Base-by-base conservation (phyloP, 257 asterid species). In the Solanum clarkiae region DNA sequence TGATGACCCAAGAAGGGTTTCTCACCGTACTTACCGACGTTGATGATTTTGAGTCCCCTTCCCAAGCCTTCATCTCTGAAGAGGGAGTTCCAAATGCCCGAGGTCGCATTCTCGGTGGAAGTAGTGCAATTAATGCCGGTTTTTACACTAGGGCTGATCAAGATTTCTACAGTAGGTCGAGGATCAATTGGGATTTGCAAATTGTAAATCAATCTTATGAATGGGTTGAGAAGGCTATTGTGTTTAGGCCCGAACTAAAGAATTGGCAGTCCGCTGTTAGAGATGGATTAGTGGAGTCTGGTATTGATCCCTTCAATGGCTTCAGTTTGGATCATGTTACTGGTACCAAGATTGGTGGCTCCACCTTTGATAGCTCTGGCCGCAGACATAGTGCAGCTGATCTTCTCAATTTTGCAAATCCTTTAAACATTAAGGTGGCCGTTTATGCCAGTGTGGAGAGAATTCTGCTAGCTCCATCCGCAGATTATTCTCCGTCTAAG, bases 31-130 rank as follows among this genome's bases (percentile, higher is more conserved):
- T 95, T 2, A 84, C 83, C 79, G 95, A 96, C 8, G 92, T 91
- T 2, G 93, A 95, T 84, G 85, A 89, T 13, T 74, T 84, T 40
- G 95, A 93, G 4, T 95, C 99, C 80, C 94, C 98, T 3, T 94
- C 94, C 29, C 97, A 96, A 80, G 88, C 96, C 3, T 96, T 96
- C 90, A 91, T 90, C 11, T 96, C 99, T 1, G 94, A 92, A 82
- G 98, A 95, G 9, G 98, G 98, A 10, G 96, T 96, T 16, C 95
- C 97, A 2, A 96, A 95, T 75, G 95, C 98, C 63, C 81, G 98
- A 59, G 99, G 99, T 81, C 92, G 99, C n/a, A 94, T 96, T 90
- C 97, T 96, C 45, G 98, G 99, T 11, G 99, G 98, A 6, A 93
- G 97, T 66, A 95, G 98, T 59, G 91, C 97, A 3, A 91, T 96